phyloP scores from a whole-genome alignment of 2,329 filamentous ascomycete genomes.

The Ophiostoma quercus region DNA sequence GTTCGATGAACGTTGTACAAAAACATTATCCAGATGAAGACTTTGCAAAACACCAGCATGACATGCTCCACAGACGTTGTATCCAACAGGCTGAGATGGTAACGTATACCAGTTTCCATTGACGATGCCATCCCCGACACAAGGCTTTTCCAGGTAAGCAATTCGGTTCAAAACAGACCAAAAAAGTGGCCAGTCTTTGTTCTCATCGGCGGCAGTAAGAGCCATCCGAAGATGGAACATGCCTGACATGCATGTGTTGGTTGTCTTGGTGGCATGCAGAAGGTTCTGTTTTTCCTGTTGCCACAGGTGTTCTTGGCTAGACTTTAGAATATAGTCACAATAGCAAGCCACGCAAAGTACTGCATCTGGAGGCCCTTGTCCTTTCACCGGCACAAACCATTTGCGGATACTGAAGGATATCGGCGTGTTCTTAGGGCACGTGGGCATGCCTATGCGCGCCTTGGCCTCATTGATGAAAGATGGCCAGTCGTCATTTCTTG shows the following conservation, averaged over 20 bases:
- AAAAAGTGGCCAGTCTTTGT: slow-evolving; percentile 34
- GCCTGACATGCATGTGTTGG: slow-evolving; percentile 28
- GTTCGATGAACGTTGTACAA: slow-evolving; percentile 29
- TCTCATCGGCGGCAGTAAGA: slow-evolving; percentile 32
- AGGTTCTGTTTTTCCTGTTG: slow-evolving; percentile 24
- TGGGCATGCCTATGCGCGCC: slow-evolving; percentile 21
- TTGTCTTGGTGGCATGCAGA: slow-evolving; percentile 28
- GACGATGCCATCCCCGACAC: slow-evolving; percentile 32
- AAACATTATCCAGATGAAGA: slow-evolving; percentile 32
- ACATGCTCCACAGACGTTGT: slow-evolving; percentile 38
- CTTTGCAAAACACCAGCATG: slow-evolving; percentile 34
- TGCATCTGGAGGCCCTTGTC: slow-evolving; percentile 29
- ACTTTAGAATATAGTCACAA: slow-evolving; percentile 35
- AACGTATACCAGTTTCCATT: slow-evolving; percentile 36
- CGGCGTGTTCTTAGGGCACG: slow-evolving; percentile 14
- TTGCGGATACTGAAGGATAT: slow-evolving; percentile 15
- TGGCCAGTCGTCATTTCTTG: slow-evolving; percentile 33
- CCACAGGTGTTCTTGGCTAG: slow-evolving; percentile 26
- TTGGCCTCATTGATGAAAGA: slow-evolving; percentile 34
- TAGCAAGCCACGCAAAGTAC: slow-evolving; percentile 38
- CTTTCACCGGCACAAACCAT: slow-evolving; percentile 35
- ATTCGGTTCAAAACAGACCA: slow-evolving; percentile 34
- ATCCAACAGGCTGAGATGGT: slow-evolving; percentile 32
- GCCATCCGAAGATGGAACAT: slow-evolving; percentile 33
- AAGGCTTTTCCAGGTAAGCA: slow-evolving; percentile 31